Percentiles rank a stretch among this genome's conserved stretches.
Conservation (phyloP, 345 rosid species). For the Pistacia integerrima region DNA sequence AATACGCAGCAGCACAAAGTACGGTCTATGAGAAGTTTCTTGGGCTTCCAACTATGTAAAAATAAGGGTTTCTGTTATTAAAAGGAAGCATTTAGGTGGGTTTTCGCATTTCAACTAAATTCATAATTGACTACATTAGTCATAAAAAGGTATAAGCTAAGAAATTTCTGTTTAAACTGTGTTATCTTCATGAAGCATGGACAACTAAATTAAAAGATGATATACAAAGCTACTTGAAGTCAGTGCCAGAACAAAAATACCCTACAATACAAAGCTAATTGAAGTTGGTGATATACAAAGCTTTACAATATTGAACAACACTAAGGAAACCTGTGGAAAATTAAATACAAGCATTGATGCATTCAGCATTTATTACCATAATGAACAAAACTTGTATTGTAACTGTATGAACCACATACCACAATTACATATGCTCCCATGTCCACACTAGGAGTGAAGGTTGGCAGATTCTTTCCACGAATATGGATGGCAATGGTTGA, state of each 20-base stretch:
- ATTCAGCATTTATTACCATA: background rate
- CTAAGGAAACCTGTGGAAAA: background rate
- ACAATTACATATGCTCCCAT: slow-evolving; percentile 98
- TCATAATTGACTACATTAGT: background rate
- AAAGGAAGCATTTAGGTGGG: background rate
- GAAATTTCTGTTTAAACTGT: background rate
- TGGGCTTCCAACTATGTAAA: background rate
- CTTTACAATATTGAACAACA: background rate
- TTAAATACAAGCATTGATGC: background rate
- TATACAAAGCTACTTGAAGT: background rate
- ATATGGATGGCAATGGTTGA: slow-evolving; percentile 86
- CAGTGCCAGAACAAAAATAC: background rate
- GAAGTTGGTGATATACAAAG: background rate
- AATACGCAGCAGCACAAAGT: slow-evolving; percentile 1
- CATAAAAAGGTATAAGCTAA: background rate
- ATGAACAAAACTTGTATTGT: background rate
- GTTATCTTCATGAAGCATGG: background rate
- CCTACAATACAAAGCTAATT: background rate
- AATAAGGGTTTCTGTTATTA: background rate
- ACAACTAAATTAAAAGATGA: background rate
- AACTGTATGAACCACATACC: slow-evolving; percentile 51
- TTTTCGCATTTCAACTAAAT: background rate
- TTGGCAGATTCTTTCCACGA: slow-evolving; percentile 89
- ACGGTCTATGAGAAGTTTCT: background rate
- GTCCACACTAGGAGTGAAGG: slow-evolving; percentile 96